phyloP scores from a whole-genome alignment of 208 protist genomes.

The Endotrypanum monterogeii region DNA sequence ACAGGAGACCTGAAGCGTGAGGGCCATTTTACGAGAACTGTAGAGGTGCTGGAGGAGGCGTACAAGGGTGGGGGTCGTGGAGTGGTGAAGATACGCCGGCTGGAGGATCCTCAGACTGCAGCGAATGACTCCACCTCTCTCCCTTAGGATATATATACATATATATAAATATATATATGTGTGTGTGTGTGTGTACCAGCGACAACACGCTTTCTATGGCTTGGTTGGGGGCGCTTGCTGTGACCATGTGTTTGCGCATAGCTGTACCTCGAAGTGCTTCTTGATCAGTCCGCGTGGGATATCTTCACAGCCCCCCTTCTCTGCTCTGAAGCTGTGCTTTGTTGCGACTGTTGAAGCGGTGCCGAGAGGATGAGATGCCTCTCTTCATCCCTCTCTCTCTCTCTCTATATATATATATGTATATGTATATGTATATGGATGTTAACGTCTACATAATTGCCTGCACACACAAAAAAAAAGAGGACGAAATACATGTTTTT shows the following conservation, averaged over 20 bases:
- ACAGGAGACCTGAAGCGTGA: conserved; percentile 32
- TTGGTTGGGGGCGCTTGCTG: too few species aligned
- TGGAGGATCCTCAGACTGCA: conserved; percentile 27
- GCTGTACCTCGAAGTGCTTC: too few species aligned
- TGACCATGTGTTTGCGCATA: too few species aligned
- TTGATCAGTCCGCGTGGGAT: background rate
- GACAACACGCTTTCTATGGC: too few species aligned
- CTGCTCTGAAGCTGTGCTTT: background rate
- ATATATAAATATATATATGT: background rate
- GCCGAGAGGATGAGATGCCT: background rate
- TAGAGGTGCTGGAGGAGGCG: conserved; percentile 46
- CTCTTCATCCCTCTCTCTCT: background rate
- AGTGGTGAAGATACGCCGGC: conserved; percentile 37
- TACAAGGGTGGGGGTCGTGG: conserved; percentile 44
- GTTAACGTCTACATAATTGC: background rate
- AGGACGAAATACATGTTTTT: too few species aligned
- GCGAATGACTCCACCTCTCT: background rate
- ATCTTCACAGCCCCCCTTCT: background rate
- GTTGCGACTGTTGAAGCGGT: background rate
- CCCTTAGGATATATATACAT: background rate
- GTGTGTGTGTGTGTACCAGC: background rate
- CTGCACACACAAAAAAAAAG: background rate
- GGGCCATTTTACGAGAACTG: conserved; percentile 42
- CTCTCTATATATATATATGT: background rate
- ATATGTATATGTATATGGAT: background rate